Evolutionary conservation across 2,329 filamentous ascomycete species (phyloP), one percentile per base, ranked within the genome.

Genomic region (Penicillium sp.): DNA sequence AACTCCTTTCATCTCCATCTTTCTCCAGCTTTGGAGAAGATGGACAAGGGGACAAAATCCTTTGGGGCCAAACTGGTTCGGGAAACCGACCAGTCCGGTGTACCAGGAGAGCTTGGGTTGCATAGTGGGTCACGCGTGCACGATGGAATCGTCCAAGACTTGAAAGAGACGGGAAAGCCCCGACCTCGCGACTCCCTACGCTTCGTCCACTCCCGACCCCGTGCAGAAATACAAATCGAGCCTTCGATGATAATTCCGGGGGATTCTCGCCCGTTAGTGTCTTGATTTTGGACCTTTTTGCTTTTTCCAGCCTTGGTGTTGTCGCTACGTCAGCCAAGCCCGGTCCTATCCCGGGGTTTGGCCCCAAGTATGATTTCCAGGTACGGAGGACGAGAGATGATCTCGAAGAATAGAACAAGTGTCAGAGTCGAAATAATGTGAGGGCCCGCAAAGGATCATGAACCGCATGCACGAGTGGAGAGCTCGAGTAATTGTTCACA

Each of bases 281-380:
- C 38, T 39, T 37, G 30, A n/a, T 4, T 20, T 23, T 23, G n/a
- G n/a, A n/a, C n/a, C 9, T 14, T 27, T n/a, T 27, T 27, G 38
- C 35, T 47, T 47, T 38, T 32, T 36, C 14, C 29, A n/a, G n/a
- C n/a, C n/a, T n/a, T n/a, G n/a, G n/a, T n/a, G n/a, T n/a, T n/a
- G n/a, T n/a, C 18, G 38, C 35, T 37, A 56, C 52, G 54, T 58
- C 54, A 57, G 54, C 55, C 55, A 58, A 57, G 54, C n/a, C 39
- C 23, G 14, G 15, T 26, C 34, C 15, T 35, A 44, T 45, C 30
- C 36, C 29, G 32, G 33, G 35, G 22, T 5, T 22, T 9, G 18
- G 9, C 18, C 18, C 18, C 18, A 22, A 9, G 5, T 9, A 22
- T 22, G 5, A 9, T 22, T 22, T n/a, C n/a, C n/a, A n/a, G n/a